Conservation (phyloP, 192 early-diverging fungal species). For the Mortierella antarctica region DNA sequence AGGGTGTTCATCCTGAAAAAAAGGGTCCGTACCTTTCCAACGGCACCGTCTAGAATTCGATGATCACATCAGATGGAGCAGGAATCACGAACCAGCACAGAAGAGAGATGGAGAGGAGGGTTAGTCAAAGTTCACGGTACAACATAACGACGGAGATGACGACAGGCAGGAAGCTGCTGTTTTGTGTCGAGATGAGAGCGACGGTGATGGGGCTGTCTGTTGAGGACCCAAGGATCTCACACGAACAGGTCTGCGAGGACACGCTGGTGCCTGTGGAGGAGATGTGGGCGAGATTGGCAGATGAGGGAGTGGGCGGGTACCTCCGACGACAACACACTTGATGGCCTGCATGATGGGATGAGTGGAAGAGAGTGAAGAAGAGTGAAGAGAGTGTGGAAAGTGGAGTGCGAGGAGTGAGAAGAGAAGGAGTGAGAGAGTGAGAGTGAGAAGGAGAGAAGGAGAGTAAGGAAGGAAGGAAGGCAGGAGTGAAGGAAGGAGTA, state of each 20-base stretch:
- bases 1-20: not conserved
- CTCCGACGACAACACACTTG: constrained; percentile 91
- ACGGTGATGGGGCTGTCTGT: too few relatives aligned
- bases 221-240: too few relatives aligned
- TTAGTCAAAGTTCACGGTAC: too few relatives aligned
- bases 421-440: not conserved
- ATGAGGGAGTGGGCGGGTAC: constrained; percentile 2
- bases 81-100: not conserved
- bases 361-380: not conserved
- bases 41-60: constrained; percentile 27
- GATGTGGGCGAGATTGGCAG: not conserved
- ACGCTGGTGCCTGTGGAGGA: not conserved
- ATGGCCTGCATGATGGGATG: constrained; percentile 80
- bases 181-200: too few relatives aligned
- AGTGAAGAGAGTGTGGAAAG: not conserved
- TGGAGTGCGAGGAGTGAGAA: not conserved
- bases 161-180: too few relatives aligned
- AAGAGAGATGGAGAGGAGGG: not conserved
- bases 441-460: not conserved
- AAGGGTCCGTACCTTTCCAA: constrained; percentile 30
- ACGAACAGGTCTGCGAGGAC: too few relatives aligned
- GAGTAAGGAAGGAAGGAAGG: not conserved
- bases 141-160: too few relatives aligned
- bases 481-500: not conserved
- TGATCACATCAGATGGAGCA: not conserved